Percentiles rank a stretch among this genome's conserved stretches.
Evolutionary conservation across 2,329 filamentous ascomycete genomes (phyloP).

Genomic region (Pestalotiopsis sp.): DNA sequence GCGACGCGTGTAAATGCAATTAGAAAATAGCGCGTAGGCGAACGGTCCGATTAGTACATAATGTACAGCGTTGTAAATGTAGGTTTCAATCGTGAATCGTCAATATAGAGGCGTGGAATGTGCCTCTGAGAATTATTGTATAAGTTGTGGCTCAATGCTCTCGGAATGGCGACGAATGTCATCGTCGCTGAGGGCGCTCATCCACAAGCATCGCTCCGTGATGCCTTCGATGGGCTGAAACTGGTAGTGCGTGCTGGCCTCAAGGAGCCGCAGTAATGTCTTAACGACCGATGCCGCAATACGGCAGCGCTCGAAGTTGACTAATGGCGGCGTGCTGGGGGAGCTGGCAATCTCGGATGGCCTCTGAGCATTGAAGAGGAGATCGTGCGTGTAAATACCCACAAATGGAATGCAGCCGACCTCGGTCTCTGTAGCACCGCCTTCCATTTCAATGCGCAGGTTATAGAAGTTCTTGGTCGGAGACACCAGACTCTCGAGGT

Average conservation of each 20-base stretch:
- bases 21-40: slow-evolving; percentile 1
- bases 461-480: slow-evolving; percentile 79
- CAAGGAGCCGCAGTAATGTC: slow-evolving; percentile 75
- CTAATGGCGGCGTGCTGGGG: slow-evolving; percentile 66
- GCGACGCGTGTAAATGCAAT: slow-evolving; percentile 7
- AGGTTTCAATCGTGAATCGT: slow-evolving; percentile 6
- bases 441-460: slow-evolving; percentile 80
- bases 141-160: slow-evolving; percentile 42
- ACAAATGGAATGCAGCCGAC: slow-evolving; percentile 83
- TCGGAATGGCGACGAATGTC: slow-evolving; percentile 66
- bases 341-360: slow-evolving; percentile 74
- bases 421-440: slow-evolving; percentile 55
- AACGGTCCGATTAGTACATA: slow-evolving; percentile 6
- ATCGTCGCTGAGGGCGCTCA: slow-evolving; percentile 75
- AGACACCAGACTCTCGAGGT: slow-evolving; percentile 74
- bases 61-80: slow-evolving; percentile 5
- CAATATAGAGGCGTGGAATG: not conserved
- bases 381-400: slow-evolving; percentile 80
- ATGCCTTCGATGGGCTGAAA: slow-evolving; percentile 78
- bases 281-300: slow-evolving; percentile 78
- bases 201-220: slow-evolving; percentile 83
- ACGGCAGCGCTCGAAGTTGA: slow-evolving; percentile 84
- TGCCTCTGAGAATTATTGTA: not conserved
- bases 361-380: slow-evolving; percentile 80
- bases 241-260: slow-evolving; percentile 74